These are phyloP conservation scores for Starmerella tilneyi DNA, from an alignment of 805 yeast genomes.

Conservation along the genomic window DNA sequence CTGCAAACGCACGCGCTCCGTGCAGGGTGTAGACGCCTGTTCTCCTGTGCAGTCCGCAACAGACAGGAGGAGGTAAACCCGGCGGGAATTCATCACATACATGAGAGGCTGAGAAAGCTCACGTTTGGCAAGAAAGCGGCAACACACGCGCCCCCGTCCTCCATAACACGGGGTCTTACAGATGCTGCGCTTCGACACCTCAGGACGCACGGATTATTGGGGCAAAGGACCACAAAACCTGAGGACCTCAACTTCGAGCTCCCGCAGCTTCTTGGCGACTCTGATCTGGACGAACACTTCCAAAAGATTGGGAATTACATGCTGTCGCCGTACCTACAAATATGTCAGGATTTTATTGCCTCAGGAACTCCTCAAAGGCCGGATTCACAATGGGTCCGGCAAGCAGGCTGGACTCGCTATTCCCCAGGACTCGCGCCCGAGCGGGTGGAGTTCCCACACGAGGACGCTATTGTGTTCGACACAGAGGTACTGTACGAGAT, in stretches of 20 bases:
- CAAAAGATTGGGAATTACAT: conserved; percentile 48
- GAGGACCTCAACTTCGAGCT: conserved; percentile 30
- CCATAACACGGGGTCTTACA: conserved; percentile 1
- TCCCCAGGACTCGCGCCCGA: conserved; percentile 38
- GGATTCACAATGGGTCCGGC: conserved; percentile 40
- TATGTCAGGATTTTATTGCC: background rate
- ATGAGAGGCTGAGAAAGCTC: conserved; percentile 18
- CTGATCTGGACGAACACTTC: conserved; percentile 73
- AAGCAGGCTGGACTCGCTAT: conserved; percentile 78
- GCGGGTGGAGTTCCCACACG: conserved; percentile 58
- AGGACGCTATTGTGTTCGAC: conserved; percentile 69
- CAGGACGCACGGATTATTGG: conserved; percentile 11
- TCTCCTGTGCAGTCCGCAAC: background rate
- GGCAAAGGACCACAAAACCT: conserved; percentile 21
- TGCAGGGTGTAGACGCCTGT: background rate
- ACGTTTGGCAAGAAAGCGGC: conserved; percentile 10
- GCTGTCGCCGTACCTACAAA: conserved; percentile 47
- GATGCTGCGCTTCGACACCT: conserved; percentile 20
- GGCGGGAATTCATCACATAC: conserved; percentile 30
- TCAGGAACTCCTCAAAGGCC: conserved; percentile 8
- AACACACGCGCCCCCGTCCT: background rate
- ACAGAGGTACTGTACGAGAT: conserved; percentile 75
- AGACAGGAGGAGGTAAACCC: conserved; percentile 20
- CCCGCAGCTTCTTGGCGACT: conserved; percentile 63
- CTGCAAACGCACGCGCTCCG: background rate